These are phyloP conservation scores for Tolypocladium endophyticum DNA, from an alignment of 2,329 filamentous ascomycete genomes.

Conservation along the genomic window DNA sequence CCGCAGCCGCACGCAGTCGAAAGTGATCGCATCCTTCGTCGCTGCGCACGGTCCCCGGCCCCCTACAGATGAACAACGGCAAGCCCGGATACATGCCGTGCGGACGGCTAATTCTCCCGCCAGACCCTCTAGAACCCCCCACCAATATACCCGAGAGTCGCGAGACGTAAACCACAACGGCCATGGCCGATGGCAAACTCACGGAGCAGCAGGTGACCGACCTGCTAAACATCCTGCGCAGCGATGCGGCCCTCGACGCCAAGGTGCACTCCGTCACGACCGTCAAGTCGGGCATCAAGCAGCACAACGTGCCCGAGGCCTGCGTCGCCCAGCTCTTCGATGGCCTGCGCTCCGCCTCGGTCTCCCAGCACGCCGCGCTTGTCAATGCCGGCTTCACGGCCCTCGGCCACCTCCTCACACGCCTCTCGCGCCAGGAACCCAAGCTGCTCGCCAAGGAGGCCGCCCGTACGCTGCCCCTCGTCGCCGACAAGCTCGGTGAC, in stretches of 20 bases:
- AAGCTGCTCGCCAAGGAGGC: constrained; percentile 62
- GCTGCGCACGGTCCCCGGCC: not conserved
- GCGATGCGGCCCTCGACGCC: constrained; percentile 56
- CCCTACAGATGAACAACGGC: not conserved
- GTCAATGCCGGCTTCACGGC: constrained; percentile 79
- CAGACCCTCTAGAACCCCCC: not conserved
- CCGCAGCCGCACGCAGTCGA: not conserved
- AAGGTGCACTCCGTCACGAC: constrained; percentile 62
- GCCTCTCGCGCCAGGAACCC: constrained; percentile 75
- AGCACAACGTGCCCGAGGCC: constrained; percentile 74
- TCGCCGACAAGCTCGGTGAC: constrained; percentile 81
- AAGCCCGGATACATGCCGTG: not conserved
- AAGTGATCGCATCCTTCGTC: not conserved
- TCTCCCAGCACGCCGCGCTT: constrained; percentile 66
- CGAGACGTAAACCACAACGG: not conserved
- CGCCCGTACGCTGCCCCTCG: constrained; percentile 58
- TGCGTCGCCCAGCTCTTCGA: constrained; percentile 70
- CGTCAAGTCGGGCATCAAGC: constrained; percentile 84
- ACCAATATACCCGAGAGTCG: not conserved
- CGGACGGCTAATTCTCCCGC: not conserved
- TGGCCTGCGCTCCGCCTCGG: constrained; percentile 63
- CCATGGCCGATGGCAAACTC: constrained; percentile 44
- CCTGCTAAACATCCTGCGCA: constrained; percentile 40
- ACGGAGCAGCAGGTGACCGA: constrained; percentile 48
- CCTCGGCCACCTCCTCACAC: constrained; percentile 77